Conservation (phyloP, 495 filamentous ascomycete genomes). For the Tuber aestivum region DNA sequence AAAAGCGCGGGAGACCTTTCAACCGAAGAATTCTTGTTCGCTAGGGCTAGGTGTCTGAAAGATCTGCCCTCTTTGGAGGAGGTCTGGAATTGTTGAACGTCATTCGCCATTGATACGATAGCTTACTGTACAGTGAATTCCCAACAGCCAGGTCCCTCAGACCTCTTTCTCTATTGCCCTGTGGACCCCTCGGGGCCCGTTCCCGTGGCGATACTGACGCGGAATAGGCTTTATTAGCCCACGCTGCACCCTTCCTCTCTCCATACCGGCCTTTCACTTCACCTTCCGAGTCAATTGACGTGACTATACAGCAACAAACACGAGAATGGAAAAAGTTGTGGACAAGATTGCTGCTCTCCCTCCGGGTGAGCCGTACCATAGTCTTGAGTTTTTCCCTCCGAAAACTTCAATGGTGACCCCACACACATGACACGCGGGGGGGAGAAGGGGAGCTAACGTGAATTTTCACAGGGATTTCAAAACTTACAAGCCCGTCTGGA, state of each 20-base stretch:
- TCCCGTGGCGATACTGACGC: neutral
- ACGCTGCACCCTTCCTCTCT: neutral
- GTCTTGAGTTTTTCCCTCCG: constrained; percentile 97
- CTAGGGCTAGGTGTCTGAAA: neutral
- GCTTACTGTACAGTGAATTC: neutral
- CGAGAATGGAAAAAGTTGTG: constrained; percentile 79
- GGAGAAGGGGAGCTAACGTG: neutral
- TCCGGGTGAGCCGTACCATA: constrained; percentile 77
- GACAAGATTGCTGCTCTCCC: constrained; percentile 92
- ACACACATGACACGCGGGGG: neutral
- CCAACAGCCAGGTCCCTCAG: neutral
- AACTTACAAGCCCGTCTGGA: constrained; percentile 90
- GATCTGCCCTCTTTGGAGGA: neutral
- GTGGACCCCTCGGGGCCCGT: neutral
- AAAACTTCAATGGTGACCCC: constrained; percentile 74
- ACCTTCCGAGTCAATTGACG: neutral
- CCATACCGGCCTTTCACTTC: neutral
- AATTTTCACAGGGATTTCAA: constrained; percentile 60
- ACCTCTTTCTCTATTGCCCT: neutral
- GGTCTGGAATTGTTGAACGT: neutral
- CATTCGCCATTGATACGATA: neutral
- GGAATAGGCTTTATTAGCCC: neutral
- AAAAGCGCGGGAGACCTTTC: neutral
- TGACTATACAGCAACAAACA: constrained; percentile 12
- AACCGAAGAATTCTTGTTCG: neutral